Base-by-base conservation (phyloP, 176 grass and related monocot genomes). In the Saccharum officinarum region DNA sequence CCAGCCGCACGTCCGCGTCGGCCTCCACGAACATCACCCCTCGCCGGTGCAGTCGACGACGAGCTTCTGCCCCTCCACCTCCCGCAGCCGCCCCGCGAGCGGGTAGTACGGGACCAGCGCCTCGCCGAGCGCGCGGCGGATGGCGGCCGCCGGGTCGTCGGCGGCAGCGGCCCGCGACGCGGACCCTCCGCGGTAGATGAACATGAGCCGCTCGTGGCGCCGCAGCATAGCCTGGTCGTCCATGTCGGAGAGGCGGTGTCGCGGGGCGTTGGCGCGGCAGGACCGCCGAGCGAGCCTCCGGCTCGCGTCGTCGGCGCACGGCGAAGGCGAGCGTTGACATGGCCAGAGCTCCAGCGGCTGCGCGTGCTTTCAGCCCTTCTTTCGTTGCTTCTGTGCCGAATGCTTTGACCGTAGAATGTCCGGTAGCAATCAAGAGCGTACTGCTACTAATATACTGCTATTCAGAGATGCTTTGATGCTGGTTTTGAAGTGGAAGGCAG, bases 21-120 rank as follows among this genome's bases (percentile, higher is more conserved):
- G 92, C 92, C 86, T 92, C 89, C 3, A 89, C 87, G 42, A 92
- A 89, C 71, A 89, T 0, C 7, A 82, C 8, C 89, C 92, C 28
- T 89, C 77, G 20, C 84, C 86, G 61, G 71, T 80, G 84, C 89
- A 94, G 55, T 92, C 87, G 0, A 94, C 87, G 9, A 87, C 89
- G 6, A 94, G 81, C 83, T 89, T 91, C 42, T 60, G 23, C 0
- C 10, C 92, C 0, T 28, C 77, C 14, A 34, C 66, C 72, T 94
- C 92, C 10, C 87, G 40, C 39, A 91, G 26, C 18, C 89, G 71
- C 0, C 89, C 92, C 0, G 92, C 87, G 3, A 92, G 69, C 26
- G 92, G 89, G 59, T 94, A 89, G 67, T 92, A 92, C 25, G 67
- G 86, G 37, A 92, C 92, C 15, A 94, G 73, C 8, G 87, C 87